A percentile compares a stretch with the other conserved stretches of the same genome.
Conservation (phyloP, 164 flowering plant genomes). For the Macadamia tetraphylla region DNA sequence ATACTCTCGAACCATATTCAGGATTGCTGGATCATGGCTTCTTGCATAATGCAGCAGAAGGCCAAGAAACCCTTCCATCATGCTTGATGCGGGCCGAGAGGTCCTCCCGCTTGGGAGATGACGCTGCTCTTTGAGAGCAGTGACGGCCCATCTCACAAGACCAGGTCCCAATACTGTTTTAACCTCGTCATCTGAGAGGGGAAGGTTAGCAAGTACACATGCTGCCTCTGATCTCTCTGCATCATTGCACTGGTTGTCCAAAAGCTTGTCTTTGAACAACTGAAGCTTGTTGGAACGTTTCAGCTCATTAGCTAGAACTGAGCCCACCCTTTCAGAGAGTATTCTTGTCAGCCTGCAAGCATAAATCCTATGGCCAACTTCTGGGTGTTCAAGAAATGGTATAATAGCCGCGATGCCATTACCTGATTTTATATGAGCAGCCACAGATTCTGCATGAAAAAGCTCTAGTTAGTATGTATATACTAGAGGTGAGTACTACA, state of each 20-base stretch:
- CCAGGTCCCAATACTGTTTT: constrained; percentile 31
- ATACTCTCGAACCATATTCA: constrained; percentile 29
- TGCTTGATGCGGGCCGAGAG: constrained; percentile 21
- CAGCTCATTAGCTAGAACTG: constrained; percentile 32
- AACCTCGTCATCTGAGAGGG: constrained; percentile 42
- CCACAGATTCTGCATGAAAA: constrained; percentile 40
- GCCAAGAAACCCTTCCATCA: constrained; percentile 58
- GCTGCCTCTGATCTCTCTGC: constrained; percentile 49
- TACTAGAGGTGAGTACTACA: no score
- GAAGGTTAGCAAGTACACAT: constrained; percentile 48
- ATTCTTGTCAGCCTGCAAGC: constrained; percentile 38
- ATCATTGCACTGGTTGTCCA: constrained; percentile 22
- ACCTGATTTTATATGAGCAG: constrained; percentile 32
- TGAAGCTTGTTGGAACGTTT: constrained; percentile 28
- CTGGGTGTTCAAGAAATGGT: constrained; percentile 38
- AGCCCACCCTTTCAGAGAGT: constrained; percentile 39
- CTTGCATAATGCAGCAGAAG: constrained; percentile 40
- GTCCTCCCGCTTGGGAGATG: constrained; percentile 19
- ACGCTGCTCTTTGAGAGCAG: constrained; percentile 29
- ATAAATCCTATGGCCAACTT: constrained; percentile 33
- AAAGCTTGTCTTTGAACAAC: constrained; percentile 34
- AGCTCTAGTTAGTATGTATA: not conserved
- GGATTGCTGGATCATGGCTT: constrained; percentile 27
- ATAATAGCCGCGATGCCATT: constrained; percentile 34
- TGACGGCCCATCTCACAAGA: constrained; percentile 36